Evolutionary conservation across 345 rosid species (phyloP).

Genomic region (Zanthoxylum bungeanum): DNA sequence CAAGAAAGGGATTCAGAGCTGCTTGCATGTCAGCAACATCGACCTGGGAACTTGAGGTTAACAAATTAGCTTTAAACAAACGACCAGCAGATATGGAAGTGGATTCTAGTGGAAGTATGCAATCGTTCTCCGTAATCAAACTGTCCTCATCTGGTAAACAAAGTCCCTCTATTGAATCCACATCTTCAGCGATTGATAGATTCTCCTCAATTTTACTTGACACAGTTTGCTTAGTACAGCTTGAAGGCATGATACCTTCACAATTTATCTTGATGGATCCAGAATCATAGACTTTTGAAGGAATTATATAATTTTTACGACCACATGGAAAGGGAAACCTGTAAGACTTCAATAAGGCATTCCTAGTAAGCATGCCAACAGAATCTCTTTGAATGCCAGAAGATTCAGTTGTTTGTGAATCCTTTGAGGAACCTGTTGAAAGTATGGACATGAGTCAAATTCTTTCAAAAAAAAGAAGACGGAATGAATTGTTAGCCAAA

Average conservation of each 20-base stretch:
- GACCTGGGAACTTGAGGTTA: conserved; percentile 10
- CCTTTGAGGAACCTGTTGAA: neutral
- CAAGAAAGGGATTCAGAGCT: neutral
- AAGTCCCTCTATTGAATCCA: conserved; percentile 25
- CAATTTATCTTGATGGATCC: neutral
- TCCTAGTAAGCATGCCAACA: neutral
- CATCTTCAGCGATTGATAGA: neutral
- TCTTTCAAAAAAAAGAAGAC: conserved; percentile 5
- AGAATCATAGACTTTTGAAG: no score
- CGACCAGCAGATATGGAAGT: neutral
- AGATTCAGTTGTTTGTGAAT: conserved; percentile 10
- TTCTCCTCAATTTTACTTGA: neutral
- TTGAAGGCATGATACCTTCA: conserved; percentile 7
- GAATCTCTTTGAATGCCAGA: neutral
- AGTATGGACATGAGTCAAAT: conserved; percentile 5
- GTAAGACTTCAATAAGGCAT: conserved; percentile 4
- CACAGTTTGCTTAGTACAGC: conserved; percentile 9
- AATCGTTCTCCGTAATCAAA: conserved; percentile 30
- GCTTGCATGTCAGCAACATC: conserved; percentile 1
- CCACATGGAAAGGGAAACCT: no score
- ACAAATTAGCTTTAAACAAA: conserved; percentile 3
- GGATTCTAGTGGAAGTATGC: conserved; percentile 16
- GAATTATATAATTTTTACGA: no score
- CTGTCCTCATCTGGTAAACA: conserved; percentile 41
- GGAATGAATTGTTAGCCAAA: neutral